phyloP scores from a whole-genome alignment of 1,284 basidiomycete genomes.

The Ceratobasidium sp. region DNA sequence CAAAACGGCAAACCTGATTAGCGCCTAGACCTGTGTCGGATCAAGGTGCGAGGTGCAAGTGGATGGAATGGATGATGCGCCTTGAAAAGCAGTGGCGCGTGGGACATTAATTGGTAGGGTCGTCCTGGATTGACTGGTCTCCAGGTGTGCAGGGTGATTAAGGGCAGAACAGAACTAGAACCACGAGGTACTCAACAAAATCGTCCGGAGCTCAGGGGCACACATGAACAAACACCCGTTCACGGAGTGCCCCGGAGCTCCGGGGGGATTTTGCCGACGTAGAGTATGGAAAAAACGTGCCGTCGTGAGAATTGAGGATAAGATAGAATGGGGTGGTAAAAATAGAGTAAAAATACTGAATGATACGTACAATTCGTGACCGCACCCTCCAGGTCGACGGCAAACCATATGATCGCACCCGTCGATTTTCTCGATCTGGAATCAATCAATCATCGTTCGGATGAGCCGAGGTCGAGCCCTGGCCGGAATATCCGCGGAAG shows the following conservation, averaged over 20 bases:
- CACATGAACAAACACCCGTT: no score
- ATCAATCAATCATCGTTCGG: not conserved
- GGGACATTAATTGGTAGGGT: no score
- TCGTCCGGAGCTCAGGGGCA: no score
- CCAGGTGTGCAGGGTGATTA: not conserved
- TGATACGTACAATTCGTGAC: constrained; percentile 43
- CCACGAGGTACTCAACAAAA: no score
- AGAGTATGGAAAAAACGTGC: not conserved
- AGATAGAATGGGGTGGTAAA: no score
- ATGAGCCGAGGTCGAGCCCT: no score
- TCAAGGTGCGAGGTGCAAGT: no score
- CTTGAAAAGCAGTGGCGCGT: no score
- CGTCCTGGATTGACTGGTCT: not conserved
- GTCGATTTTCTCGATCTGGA: no score
- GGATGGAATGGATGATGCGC: not conserved
- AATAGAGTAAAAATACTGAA: not conserved
- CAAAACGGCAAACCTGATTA: not conserved
- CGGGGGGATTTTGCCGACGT: no score
- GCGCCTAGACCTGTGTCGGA: not conserved
- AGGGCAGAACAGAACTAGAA: not conserved
- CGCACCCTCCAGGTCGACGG: constrained; percentile 31
- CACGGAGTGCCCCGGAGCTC: no score
- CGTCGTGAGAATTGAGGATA: not conserved
- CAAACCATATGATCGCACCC: constrained; percentile 46
- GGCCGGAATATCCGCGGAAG: not conserved